These are phyloP conservation scores for Penicillium pancosmium DNA, from an alignment of 495 filamentous ascomycete genomes.

Conservation along the genomic window DNA sequence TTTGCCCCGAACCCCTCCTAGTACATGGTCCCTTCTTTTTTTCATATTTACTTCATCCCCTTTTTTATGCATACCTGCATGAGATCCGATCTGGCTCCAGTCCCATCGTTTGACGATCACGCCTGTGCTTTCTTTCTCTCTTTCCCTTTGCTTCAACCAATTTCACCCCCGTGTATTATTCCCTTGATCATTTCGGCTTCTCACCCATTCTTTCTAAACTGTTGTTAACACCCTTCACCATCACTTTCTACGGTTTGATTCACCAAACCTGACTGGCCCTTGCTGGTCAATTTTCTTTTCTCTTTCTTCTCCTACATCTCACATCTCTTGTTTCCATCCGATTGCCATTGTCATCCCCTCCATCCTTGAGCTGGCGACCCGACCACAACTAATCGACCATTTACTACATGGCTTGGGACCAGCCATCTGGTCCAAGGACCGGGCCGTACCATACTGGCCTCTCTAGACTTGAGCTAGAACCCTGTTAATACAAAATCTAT, in stretches of 20 bases:
- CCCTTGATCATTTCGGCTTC: constrained; percentile 10
- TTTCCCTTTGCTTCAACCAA: background rate
- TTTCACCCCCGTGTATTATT: constrained; percentile 23
- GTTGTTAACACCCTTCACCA: constrained; percentile 9
- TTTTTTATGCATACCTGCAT: constrained; percentile 4
- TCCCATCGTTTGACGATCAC: background rate
- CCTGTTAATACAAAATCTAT: constrained; percentile 14
- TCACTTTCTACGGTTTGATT: constrained; percentile 1
- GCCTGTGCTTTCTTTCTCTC: constrained; percentile 18
- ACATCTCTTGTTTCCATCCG: background rate
- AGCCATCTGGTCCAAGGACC: constrained; percentile 1
- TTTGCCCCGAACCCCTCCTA: constrained; percentile 15
- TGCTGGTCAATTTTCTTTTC: background rate
- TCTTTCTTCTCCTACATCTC: constrained; percentile 1
- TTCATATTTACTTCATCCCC: background rate
- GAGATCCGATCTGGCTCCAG: constrained; percentile 13
- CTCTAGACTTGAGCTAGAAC: constrained; percentile 14
- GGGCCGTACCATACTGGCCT: constrained; percentile 12
- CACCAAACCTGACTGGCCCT: background rate
- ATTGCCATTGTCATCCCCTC: background rate
- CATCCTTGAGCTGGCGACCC: constrained; percentile 3
- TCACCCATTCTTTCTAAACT: constrained; percentile 4
- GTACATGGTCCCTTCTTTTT: constrained; percentile 19
- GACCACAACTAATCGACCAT: background rate
- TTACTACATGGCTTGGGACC: background rate